Evolutionary conservation across 306 rosid species (phyloP).

Genomic region (Begonia peltatifolia): DNA sequence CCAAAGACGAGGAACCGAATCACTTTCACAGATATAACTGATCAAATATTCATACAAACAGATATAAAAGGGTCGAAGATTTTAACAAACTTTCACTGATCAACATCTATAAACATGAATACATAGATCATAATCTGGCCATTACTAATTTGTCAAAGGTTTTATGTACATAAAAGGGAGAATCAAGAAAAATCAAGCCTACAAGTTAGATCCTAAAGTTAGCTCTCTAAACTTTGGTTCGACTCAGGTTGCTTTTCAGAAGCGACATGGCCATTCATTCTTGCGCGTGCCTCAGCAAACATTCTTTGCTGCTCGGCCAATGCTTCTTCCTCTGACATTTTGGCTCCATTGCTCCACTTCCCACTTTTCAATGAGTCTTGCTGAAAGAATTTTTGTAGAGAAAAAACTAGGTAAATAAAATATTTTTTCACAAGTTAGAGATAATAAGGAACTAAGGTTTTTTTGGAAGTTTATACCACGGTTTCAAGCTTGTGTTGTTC

Average conservation of each 20-base stretch:
- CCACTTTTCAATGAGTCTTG: slow-evolving; percentile 59
- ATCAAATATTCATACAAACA: too few species aligned
- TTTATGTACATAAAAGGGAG: slow-evolving; percentile 38
- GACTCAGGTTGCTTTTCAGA: slow-evolving; percentile 53
- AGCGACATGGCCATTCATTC: slow-evolving; percentile 56
- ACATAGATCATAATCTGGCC: too few species aligned
- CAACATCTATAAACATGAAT: too few species aligned
- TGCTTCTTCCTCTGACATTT: slow-evolving; percentile 94
- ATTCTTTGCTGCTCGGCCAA: slow-evolving; percentile 93
- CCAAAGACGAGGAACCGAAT: too few species aligned
- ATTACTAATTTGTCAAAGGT: background rate
- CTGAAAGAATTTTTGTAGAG: slow-evolving; percentile 22
- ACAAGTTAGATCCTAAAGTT: slow-evolving; percentile 36
- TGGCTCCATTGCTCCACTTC: slow-evolving; percentile 73
- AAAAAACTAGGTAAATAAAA: background rate
- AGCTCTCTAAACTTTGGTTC: slow-evolving; percentile 72
- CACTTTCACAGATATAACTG: too few species aligned
- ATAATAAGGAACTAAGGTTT: too few species aligned
- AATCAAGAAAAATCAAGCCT: background rate
- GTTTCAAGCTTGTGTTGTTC: slow-evolving; percentile 76
- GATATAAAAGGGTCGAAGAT: too few species aligned
- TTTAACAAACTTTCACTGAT: too few species aligned
- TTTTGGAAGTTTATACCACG: slow-evolving; percentile 21
- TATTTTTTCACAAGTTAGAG: background rate
- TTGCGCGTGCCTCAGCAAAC: slow-evolving; percentile 97